Evolutionary conservation across 108 stramenopile genomes (phyloP).

Genomic region (Schizochytrium sp.): DNA sequence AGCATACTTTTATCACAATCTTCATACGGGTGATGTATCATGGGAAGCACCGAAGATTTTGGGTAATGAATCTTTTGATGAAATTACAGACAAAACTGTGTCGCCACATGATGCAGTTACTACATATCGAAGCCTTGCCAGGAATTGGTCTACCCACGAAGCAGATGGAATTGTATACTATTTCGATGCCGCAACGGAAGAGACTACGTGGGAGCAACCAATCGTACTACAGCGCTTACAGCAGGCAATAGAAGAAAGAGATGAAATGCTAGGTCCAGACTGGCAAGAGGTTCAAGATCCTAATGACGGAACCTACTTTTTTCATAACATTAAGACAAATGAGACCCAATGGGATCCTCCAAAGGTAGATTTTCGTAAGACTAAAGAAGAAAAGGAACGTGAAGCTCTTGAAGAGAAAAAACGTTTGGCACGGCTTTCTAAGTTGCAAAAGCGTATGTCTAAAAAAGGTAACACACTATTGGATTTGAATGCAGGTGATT

Average conservation of each 20-base stretch:
- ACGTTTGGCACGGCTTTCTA: not conserved
- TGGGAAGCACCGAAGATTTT: conserved; percentile 58
- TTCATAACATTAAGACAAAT: not conserved
- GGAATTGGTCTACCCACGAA: not conserved
- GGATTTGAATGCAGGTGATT: not conserved
- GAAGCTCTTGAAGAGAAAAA: conserved; percentile 21
- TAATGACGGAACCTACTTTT: conserved; percentile 23
- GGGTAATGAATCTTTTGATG: not conserved
- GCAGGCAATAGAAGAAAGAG: not conserved
- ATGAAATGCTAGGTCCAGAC: conserved; percentile 36
- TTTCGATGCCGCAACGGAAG: conserved; percentile 26
- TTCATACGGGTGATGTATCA: conserved; percentile 33
- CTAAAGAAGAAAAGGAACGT: not conserved
- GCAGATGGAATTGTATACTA: conserved; percentile 30
- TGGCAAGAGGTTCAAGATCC: conserved; percentile 51
- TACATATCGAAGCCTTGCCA: conserved; percentile 7
- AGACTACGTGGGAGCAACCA: conserved; percentile 42
- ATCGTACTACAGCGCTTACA: not conserved
- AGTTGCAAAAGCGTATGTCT: not conserved
- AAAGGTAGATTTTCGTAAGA: conserved; percentile 39
- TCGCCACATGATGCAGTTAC: conserved; percentile 11
- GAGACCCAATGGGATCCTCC: conserved; percentile 45
- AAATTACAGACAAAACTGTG: not conserved
- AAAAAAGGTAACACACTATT: not conserved
- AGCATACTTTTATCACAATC: conserved; percentile 47